Conservation (phyloP, 148 eudicot genomes). For the Spergularia marina region DNA sequence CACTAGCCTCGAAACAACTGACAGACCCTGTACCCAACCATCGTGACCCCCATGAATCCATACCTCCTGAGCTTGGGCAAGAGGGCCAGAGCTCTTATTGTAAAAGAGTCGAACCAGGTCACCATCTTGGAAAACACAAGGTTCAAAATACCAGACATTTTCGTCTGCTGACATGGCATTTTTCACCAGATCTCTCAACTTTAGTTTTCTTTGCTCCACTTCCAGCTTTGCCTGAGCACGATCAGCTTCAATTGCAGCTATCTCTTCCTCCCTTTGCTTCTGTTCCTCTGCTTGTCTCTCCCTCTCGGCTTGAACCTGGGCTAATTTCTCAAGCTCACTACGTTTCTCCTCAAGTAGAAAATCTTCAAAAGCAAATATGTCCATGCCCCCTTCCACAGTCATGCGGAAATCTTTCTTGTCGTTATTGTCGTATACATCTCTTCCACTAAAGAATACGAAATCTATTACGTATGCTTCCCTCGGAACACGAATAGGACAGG, state of each 20-base stretch:
- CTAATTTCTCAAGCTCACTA: constrained; percentile 69
- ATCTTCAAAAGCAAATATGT: constrained; percentile 64
- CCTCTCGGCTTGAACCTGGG: constrained; percentile 69
- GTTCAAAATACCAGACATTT: constrained; percentile 68
- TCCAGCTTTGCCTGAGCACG: constrained; percentile 74
- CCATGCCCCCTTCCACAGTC: constrained; percentile 72
- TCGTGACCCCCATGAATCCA: constrained; percentile 97
- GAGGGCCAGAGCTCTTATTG: constrained; percentile 80
- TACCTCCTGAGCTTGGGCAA: constrained; percentile 63
- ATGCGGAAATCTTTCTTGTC: constrained; percentile 76
- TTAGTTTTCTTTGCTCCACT: constrained; percentile 47
- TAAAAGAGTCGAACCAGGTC: constrained; percentile 69
- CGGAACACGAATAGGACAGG: constrained; percentile 80
- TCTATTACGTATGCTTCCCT: constrained; percentile 80
- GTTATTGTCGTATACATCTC: constrained; percentile 88
- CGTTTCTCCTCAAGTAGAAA: constrained; percentile 92
- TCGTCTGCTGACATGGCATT: constrained; percentile 45
- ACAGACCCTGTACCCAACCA: constrained; percentile 75
- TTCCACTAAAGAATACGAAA: constrained; percentile 83
- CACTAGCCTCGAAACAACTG: constrained; percentile 60
- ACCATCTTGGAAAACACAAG: constrained; percentile 56
- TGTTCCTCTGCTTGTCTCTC: constrained; percentile 74
- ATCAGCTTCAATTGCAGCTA: constrained; percentile 76
- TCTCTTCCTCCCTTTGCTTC: constrained; percentile 69
- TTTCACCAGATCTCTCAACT: constrained; percentile 42